Percentiles rank a stretch among this genome's conserved stretches.
phyloP scores from a whole-genome alignment of 345 rosid genomes.

The Kernera saxatilis region DNA sequence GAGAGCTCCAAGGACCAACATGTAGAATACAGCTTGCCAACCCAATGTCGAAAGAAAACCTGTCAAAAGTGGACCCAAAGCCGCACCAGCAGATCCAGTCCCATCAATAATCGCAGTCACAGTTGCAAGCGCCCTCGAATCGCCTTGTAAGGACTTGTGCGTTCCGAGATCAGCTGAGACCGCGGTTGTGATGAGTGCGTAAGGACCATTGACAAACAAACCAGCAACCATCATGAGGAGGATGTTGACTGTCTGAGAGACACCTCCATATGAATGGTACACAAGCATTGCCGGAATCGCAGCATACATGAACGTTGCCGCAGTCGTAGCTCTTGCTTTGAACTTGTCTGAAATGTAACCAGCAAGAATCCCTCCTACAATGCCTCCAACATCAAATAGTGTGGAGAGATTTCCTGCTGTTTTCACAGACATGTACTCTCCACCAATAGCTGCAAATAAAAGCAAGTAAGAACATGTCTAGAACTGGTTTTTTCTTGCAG shows the following conservation, averaged over 20 bases:
- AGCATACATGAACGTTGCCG: conserved; percentile 76
- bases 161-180: conserved; percentile 98
- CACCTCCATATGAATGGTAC: conserved; percentile 62
- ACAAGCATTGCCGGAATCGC: conserved; percentile 85
- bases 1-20: conserved; percentile 69
- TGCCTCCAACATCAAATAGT: conserved; percentile 88
- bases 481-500: not conserved
- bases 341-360: conserved; percentile 85
- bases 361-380: conserved; percentile 74
- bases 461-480: not conserved
- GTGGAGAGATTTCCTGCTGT: conserved; percentile 95
- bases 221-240: conserved; percentile 85
- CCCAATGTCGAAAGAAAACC: conserved; percentile 77
- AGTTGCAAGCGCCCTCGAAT: conserved; percentile 90
- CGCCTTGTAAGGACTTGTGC: conserved; percentile 73
- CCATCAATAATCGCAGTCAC: conserved; percentile 95
- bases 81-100: conserved; percentile 91
- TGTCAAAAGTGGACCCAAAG: conserved; percentile 86
- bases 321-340: conserved; percentile 76
- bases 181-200: conserved; percentile 95
- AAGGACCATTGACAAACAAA: conserved; percentile 83
- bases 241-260: conserved; percentile 56
- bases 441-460: conserved; percentile 69
- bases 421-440: conserved; percentile 78
- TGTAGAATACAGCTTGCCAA: conserved; percentile 70